Conservation (phyloP, 306 rosid species). For the Sicyos baderoa region DNA sequence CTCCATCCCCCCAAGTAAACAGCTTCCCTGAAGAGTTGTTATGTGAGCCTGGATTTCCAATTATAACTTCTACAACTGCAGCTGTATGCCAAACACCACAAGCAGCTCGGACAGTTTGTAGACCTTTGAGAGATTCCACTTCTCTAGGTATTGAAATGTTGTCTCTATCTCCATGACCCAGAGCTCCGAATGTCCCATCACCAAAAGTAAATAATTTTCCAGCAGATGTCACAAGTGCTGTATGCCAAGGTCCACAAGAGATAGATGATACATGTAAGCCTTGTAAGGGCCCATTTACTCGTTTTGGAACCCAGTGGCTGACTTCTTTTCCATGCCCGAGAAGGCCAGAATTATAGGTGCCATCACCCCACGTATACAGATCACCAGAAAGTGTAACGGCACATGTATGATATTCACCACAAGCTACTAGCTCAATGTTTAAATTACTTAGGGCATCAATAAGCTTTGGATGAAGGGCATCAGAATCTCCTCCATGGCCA, state of each 20-base stretch:
- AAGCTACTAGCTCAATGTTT: slow-evolving; percentile 91
- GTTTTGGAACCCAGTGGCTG: slow-evolving; percentile 97
- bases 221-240: slow-evolving; percentile 92
- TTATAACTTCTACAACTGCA: slow-evolving; percentile 98
- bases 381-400: slow-evolving; percentile 97
- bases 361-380: slow-evolving; percentile 98
- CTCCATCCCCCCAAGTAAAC: slow-evolving; percentile 99
- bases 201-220: slow-evolving; percentile 97
- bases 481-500: slow-evolving; percentile 97
- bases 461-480: slow-evolving; percentile 84
- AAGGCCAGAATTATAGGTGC: slow-evolving; percentile 81
- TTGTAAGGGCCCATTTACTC: slow-evolving; percentile 89
- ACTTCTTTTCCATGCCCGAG: slow-evolving; percentile 97
- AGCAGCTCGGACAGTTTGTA: slow-evolving; percentile 87
- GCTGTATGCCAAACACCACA: slow-evolving; percentile 99
- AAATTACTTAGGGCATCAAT: slow-evolving; percentile 73
- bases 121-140: slow-evolving; percentile 95
- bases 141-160: slow-evolving; percentile 85
- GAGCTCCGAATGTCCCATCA: slow-evolving; percentile 94
- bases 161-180: slow-evolving; percentile 83
- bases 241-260: slow-evolving; percentile 99
- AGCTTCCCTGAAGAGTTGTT: slow-evolving; percentile 92
- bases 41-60: slow-evolving; percentile 82
- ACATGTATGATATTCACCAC: slow-evolving; percentile 97
- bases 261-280: slow-evolving; percentile 88